A percentile compares a stretch with the other conserved stretches of the same genome.
These are phyloP conservation scores for Cyclostephanos tholiformis DNA, from an alignment of 108 stramenopile species.

Conservation along the genomic window DNA sequence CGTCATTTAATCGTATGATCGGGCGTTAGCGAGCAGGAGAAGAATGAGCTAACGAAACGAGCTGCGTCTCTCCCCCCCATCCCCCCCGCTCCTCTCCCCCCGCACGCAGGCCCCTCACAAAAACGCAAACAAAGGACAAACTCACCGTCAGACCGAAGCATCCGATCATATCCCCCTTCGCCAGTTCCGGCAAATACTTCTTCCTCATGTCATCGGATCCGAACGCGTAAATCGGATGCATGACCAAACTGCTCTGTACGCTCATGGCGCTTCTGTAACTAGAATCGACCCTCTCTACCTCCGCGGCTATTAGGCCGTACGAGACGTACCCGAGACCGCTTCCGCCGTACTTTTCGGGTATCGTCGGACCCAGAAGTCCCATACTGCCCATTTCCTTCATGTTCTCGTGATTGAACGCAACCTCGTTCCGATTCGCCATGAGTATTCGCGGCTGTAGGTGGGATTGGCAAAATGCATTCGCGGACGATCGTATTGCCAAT, in stretches of 20 bases:
- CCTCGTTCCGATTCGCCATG: conserved; percentile 86
- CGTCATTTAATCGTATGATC: too few species aligned
- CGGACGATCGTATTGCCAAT: conserved; percentile 54
- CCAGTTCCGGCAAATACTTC: conserved; percentile 89
- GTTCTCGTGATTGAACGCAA: conserved; percentile 65
- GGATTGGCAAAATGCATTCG: conserved; percentile 76
- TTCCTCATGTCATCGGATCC: conserved; percentile 83
- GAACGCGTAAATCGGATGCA: conserved; percentile 95
- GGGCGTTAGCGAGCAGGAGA: not conserved
- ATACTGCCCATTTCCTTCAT: conserved; percentile 89
- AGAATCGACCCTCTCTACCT: conserved; percentile 90
- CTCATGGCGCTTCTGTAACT: conserved; percentile 91
- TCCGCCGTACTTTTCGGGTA: conserved; percentile 88
- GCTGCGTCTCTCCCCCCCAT: not conserved
- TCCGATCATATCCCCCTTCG: conserved; percentile 82
- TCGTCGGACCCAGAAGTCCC: conserved; percentile 90
- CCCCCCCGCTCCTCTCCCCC: too few species aligned
- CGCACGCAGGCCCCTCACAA: too few species aligned
- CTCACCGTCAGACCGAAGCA: conserved; percentile 93
- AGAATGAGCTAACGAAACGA: too few species aligned
- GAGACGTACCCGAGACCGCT: conserved; percentile 80
- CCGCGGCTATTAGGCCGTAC: conserved; percentile 90
- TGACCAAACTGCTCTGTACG: conserved; percentile 93
- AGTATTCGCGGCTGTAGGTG: conserved; percentile 82
- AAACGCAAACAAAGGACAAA: not conserved